Evolutionary conservation across 352 stramenopile genomes (phyloP).

Genomic region (Phytophthora tentaculata): DNA sequence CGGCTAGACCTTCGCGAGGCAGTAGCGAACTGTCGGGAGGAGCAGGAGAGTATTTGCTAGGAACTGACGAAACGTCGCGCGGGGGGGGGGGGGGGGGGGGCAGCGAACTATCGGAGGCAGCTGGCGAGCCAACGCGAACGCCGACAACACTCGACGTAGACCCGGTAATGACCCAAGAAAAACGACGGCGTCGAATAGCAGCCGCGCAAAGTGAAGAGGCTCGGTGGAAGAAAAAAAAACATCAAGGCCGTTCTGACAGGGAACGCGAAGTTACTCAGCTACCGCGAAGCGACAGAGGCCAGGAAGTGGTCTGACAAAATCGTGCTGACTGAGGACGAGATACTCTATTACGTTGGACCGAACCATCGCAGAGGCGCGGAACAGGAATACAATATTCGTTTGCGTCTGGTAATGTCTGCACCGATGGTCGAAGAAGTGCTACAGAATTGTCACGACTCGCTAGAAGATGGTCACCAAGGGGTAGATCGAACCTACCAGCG

Average conservation of each 20-base stretch:
- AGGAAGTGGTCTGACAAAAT: background rate
- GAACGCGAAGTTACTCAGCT: background rate
- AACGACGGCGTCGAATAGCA: background rate
- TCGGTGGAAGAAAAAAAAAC: background rate
- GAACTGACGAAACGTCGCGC: too few relatives aligned
- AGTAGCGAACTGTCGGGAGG: too few relatives aligned
- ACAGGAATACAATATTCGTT: accelerated
- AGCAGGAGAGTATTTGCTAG: too few relatives aligned
- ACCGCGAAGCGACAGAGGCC: background rate
- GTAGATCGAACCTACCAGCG: background rate
- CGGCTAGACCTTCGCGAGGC: too few relatives aligned
- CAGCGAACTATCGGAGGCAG: too few relatives aligned
- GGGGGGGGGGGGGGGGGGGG: too few relatives aligned
- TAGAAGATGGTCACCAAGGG: background rate
- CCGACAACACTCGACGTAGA: background rate
- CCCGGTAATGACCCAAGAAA: background rate
- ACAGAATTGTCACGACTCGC: background rate
- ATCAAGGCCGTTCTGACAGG: background rate
- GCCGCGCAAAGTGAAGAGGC: background rate
- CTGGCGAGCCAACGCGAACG: too few relatives aligned
- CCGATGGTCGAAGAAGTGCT: background rate
- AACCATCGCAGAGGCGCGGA: background rate
- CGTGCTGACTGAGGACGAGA: background rate
- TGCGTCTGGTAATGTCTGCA: background rate
- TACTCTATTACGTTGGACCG: background rate